These are phyloP conservation scores for Ormosia emarginata DNA, from an alignment of 306 rosid species.

Conservation along the genomic window DNA sequence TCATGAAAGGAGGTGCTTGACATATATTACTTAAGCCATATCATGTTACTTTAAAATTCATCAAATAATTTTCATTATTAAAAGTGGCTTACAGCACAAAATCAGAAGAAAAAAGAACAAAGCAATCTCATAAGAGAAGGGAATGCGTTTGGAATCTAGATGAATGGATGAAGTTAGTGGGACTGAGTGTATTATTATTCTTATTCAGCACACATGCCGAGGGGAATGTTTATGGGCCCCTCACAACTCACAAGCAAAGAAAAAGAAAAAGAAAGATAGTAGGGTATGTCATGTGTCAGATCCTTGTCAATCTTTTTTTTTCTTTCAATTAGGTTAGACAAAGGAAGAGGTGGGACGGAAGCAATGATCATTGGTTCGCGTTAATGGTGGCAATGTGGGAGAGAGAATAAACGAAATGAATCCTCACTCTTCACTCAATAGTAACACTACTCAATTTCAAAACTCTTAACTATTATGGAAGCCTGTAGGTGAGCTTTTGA, in stretches of 20 bases:
- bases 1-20: neutral
- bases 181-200: slow-evolving; percentile 35
- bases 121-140: neutral
- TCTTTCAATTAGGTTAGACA: slow-evolving; percentile 10
- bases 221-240: slow-evolving; percentile 65
- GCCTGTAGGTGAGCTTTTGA: slow-evolving; percentile 14
- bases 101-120: neutral
- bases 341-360: slow-evolving; percentile 29
- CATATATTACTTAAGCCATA: too few relatives aligned
- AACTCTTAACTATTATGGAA: neutral
- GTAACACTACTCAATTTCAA: neutral
- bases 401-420: neutral
- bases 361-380: slow-evolving; percentile 36
- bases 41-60: neutral
- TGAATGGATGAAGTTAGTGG: slow-evolving; percentile 43
- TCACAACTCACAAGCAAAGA: slow-evolving; percentile 4
- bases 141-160: slow-evolving; percentile 22
- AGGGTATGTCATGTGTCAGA: slow-evolving; percentile 41
- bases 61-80: neutral
- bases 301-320: slow-evolving; percentile 26
- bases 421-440: neutral
- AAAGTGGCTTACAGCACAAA: slow-evolving; percentile 43
- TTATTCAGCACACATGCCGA: slow-evolving; percentile 63
- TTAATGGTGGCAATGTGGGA: slow-evolving; percentile 30
- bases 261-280: neutral